phyloP scores from a whole-genome alignment of 345 rosid species.

The Citrus australasica region DNA sequence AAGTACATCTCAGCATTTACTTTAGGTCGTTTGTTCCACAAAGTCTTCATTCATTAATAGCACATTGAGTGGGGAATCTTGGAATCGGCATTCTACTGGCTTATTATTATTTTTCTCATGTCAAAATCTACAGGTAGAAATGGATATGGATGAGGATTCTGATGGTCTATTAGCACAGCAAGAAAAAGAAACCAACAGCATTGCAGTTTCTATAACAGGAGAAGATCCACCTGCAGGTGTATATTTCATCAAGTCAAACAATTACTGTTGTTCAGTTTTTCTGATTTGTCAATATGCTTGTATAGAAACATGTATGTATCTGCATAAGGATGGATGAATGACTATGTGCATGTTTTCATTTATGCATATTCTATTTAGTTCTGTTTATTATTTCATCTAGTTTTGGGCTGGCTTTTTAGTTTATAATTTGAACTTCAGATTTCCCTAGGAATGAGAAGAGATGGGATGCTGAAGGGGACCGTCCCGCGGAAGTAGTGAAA shows the following conservation, averaged over 20 bases:
- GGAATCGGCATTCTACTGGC: background rate
- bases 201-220: slow-evolving; percentile 18
- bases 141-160: slow-evolving; percentile 82
- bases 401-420: background rate
- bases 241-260: background rate
- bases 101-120: slow-evolving; percentile 12
- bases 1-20: background rate
- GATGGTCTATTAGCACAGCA: slow-evolving; percentile 32
- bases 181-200: slow-evolving; percentile 39
- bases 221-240: slow-evolving; percentile 47
- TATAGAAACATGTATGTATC: background rate
- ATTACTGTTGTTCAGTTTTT: background rate
- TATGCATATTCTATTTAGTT: background rate
- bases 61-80: background rate
- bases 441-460: slow-evolving; percentile 30
- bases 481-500: slow-evolving; percentile 42
- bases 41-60: background rate
- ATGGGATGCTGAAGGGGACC: slow-evolving; percentile 51
- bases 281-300: background rate
- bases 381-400: background rate
- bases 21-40: background rate
- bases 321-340: background rate
- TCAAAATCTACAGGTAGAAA: slow-evolving; percentile 64
- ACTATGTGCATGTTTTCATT: background rate
- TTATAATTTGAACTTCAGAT: slow-evolving; percentile 24